Percentiles rank a stretch among this genome's conserved stretches.
phyloP scores from a whole-genome alignment of 352 stramenopile genomes.

The Pythium vanterpoolii region DNA sequence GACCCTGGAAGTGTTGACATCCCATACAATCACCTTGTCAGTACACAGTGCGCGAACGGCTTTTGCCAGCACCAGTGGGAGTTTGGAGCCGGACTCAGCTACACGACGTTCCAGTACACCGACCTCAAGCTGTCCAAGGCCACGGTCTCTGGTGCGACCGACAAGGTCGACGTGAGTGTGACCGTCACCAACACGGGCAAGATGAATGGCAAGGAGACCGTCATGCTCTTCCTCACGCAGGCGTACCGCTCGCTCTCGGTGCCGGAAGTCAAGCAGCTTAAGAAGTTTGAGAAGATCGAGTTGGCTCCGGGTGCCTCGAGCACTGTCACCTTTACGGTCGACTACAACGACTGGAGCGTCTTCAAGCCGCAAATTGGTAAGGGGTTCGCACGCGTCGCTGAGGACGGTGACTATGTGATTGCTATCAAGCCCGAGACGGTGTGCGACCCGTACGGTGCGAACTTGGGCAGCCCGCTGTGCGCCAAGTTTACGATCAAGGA shows the following conservation, averaged over 20 bases:
- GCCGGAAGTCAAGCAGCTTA: slow-evolving; percentile 72
- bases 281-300: slow-evolving; percentile 66
- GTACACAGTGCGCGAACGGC: slow-evolving; percentile 24
- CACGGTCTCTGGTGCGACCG: slow-evolving; percentile 19
- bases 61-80: slow-evolving; percentile 40
- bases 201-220: slow-evolving; percentile 38
- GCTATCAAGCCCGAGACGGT: slow-evolving; percentile 53
- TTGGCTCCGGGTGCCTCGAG: slow-evolving; percentile 28
- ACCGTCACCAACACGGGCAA: slow-evolving; percentile 30
- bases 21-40: slow-evolving; percentile 76
- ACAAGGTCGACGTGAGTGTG: slow-evolving; percentile 17
- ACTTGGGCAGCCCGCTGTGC: slow-evolving; percentile 10
- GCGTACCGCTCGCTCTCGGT: slow-evolving; percentile 29
- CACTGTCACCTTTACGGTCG: slow-evolving; percentile 44
- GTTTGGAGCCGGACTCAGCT: slow-evolving; percentile 62
- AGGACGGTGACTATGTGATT: slow-evolving; percentile 59
- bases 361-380: slow-evolving; percentile 42
- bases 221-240: slow-evolving; percentile 38
- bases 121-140: slow-evolving; percentile 29
- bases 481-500: slow-evolving; percentile 25
- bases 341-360: slow-evolving; percentile 47
- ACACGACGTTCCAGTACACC: slow-evolving; percentile 54
- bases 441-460: slow-evolving; percentile 26
- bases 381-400: slow-evolving; percentile 32
- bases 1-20: slow-evolving; percentile 60